phyloP scores from a whole-genome alignment of 192 early-diverging fungal genomes.

The Entomortierella parvispora region DNA sequence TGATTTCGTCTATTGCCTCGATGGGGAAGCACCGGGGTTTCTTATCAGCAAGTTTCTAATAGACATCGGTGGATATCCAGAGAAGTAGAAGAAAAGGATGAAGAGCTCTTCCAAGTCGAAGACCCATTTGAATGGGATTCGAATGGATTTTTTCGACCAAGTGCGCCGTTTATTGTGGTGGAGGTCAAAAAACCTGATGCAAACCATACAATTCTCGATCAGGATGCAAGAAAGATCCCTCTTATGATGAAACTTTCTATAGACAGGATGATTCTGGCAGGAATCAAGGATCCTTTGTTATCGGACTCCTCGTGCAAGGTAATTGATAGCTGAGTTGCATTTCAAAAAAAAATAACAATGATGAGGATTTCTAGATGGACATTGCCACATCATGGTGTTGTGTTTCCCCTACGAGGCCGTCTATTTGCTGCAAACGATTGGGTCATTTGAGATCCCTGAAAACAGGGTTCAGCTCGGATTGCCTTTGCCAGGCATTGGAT shows the following conservation, averaged over 20 bases:
- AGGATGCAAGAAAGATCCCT: conserved; percentile 4
- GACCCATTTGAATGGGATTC: no score
- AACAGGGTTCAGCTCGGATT: background rate
- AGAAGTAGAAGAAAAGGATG: no score
- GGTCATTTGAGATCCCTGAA: conserved; percentile 2
- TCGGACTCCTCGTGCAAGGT: conserved; percentile 3
- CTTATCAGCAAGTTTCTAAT: no score
- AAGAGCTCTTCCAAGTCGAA: no score
- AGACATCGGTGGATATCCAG: no score
- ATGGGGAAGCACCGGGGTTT: no score
- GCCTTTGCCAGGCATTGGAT: conserved; percentile 5
- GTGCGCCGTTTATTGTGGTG: conserved; percentile 1
- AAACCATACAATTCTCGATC: background rate
- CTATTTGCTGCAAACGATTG: background rate
- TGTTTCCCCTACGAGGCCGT: background rate
- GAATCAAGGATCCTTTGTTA: background rate
- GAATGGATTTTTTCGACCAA: no score
- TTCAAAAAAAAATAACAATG: background rate
- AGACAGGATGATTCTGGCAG: background rate
- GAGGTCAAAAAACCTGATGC: conserved; percentile 6
- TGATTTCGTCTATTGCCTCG: no score
- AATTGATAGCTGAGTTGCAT: background rate
- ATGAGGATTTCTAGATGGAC: background rate
- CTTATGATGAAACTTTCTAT: conserved; percentile 7
- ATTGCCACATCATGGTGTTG: conserved; percentile 1